Base-by-base conservation (phyloP, 2,329 filamentous ascomycete genomes). In the Allantophomopsis cytisporea region DNA sequence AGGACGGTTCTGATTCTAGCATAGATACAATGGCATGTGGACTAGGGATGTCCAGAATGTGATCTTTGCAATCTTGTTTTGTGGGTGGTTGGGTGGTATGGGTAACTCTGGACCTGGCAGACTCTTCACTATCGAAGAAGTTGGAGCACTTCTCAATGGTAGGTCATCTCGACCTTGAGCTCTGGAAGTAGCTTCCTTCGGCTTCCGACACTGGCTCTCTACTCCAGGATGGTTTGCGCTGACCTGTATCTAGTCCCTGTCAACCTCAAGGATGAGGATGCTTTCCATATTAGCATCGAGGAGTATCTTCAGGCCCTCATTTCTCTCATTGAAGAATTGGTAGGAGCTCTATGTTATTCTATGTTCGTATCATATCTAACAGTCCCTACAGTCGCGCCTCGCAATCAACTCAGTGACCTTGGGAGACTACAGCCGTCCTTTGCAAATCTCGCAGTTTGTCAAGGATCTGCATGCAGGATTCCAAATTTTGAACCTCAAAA, bases 401-500 rank as follows among this genome's bases (percentile, higher is more conserved):
- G 87, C 91, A 28, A 85, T 91, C 61, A 98, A 98, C 63, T 82
- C 85, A 5, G 91, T 98, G 47, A 94, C 89, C 1, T 68, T 94
- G 31, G 87, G 87, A 42, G 88, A 98, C 61, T 87, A 88, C 52
- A 69, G 75, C 42, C 74, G 91, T 43, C 91, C 91, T 14, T 69
- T 94, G 40, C 78, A 83, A 56, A 95, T 96, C 60, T 85, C 83
- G 58, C 73, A 76, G 47, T 96, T 96, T 58, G 79, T 95, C 65
- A 95, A 95, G 65, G 88, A 96, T 55, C 64, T 98, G 31, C 89
- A 94, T 52, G 85, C 88, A 2, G 91, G 89, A 13, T 98, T 98
- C 64, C 91, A 96, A 70, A 76, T 96, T 49, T 73, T 98, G 49
- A 98, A 98, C 58, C 69, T 98, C 50, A 96, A 96, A 71, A 98